phyloP scores from a whole-genome alignment of 164 flowering plant genomes.

The Santalum album region DNA sequence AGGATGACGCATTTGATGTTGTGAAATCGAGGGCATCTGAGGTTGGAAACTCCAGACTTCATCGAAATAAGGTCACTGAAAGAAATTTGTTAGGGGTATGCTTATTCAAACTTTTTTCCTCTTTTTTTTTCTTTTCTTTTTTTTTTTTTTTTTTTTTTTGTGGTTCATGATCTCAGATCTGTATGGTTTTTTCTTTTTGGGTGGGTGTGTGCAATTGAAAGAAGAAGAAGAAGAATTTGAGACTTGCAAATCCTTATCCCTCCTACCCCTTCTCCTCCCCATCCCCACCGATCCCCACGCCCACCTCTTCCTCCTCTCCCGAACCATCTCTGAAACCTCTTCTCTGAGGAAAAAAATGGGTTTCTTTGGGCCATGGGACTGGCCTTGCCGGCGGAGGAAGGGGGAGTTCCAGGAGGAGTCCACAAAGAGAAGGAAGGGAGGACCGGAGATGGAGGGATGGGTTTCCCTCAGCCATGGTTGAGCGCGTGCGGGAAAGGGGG shows the following conservation, averaged over 20 bases:
- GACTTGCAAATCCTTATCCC: slow-evolving; percentile 6
- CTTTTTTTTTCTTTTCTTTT: no score
- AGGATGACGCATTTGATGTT: slow-evolving; percentile 27
- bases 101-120: no score
- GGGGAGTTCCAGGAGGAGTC: slow-evolving; percentile 11
- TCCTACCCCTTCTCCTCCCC: slow-evolving; percentile 13
- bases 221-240: no score
- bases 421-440: slow-evolving; percentile 29
- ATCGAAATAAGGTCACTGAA: slow-evolving; percentile 10
- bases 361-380: slow-evolving; percentile 19
- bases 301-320: slow-evolving; percentile 15
- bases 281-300: slow-evolving; percentile 17
- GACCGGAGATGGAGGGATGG: slow-evolving; percentile 17
- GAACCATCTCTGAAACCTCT: slow-evolving; percentile 11
- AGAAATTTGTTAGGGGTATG: neutral
- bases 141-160: no score
- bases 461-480: slow-evolving; percentile 51
- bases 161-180: no score
- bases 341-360: slow-evolving; percentile 33
- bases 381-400: slow-evolving; percentile 24
- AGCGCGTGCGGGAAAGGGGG: slow-evolving; percentile 12
- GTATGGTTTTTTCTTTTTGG: no score
- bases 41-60: neutral
- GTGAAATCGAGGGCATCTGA: slow-evolving; percentile 7
- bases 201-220: no score